These are phyloP conservation scores for Saturnispora hagleri DNA, from an alignment of 805 yeast species.

Conservation along the genomic window DNA sequence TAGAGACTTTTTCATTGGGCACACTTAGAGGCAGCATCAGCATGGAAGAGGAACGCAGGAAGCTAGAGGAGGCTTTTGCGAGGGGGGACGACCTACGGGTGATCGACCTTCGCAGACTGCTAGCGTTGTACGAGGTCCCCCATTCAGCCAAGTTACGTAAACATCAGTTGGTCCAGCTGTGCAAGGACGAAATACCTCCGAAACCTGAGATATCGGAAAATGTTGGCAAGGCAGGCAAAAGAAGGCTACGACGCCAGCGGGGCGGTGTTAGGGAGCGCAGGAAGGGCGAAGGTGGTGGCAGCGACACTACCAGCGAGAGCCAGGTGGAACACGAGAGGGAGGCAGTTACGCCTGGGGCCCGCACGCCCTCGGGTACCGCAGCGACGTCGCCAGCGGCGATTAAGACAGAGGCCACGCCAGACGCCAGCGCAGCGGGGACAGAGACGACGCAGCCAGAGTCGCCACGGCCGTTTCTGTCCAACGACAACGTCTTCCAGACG, in stretches of 20 bases:
- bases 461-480: neutral
- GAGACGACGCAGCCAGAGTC: too few species aligned
- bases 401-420: too few species aligned
- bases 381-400: neutral
- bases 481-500: constrained; percentile 5
- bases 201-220: neutral
- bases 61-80: neutral
- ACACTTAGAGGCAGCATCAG: neutral
- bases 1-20: neutral
- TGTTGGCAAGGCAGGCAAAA: neutral
- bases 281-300: neutral
- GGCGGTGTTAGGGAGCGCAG: neutral
- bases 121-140: neutral
- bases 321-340: neutral
- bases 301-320: neutral
- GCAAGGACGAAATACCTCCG: neutral
- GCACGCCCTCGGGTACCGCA: neutral
- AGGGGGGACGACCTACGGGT: neutral
- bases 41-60: neutral
- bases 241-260: neutral
- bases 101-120: neutral
- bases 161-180: neutral
- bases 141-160: constrained; percentile 1
- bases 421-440: too few species aligned
- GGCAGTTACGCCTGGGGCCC: too few species aligned